phyloP scores from a whole-genome alignment of 805 yeast genomes.

The Pichia insulana region DNA sequence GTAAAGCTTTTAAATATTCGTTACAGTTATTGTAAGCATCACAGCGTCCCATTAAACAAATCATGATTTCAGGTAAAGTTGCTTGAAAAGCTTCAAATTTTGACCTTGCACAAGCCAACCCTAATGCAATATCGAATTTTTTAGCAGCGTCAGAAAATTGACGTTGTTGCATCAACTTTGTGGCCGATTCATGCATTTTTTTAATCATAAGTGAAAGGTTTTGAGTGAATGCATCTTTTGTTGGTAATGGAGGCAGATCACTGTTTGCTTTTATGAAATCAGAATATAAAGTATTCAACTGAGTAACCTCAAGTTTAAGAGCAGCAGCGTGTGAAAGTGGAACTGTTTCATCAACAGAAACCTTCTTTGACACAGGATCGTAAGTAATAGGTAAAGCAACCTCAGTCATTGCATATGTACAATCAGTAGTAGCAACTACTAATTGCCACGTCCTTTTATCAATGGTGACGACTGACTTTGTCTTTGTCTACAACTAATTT shows the following conservation, averaged over 20 bases:
- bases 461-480: too few relatives aligned
- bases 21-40: constrained; percentile 55
- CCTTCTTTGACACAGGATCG: constrained; percentile 25
- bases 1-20: constrained; percentile 49
- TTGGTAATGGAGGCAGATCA: constrained; percentile 46
- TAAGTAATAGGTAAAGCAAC: constrained; percentile 23
- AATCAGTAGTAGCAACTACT: too few relatives aligned
- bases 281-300: constrained; percentile 27
- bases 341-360: constrained; percentile 18
- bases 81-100: constrained; percentile 69
- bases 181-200: constrained; percentile 58
- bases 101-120: constrained; percentile 57
- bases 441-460: too few relatives aligned
- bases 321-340: constrained; percentile 15
- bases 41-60: constrained; percentile 60
- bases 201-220: constrained; percentile 50
- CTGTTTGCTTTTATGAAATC: constrained; percentile 38
- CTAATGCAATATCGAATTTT: constrained; percentile 57
- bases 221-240: constrained; percentile 47
- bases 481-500: too few relatives aligned
- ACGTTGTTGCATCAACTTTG: constrained; percentile 44
- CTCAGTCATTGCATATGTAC: background rate
- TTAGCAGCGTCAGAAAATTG: constrained; percentile 54
- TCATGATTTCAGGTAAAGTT: constrained; percentile 57
- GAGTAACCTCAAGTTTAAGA: constrained; percentile 25